Base-by-base conservation (phyloP, 257 asterid species). In the Osmanthus fragrans region DNA sequence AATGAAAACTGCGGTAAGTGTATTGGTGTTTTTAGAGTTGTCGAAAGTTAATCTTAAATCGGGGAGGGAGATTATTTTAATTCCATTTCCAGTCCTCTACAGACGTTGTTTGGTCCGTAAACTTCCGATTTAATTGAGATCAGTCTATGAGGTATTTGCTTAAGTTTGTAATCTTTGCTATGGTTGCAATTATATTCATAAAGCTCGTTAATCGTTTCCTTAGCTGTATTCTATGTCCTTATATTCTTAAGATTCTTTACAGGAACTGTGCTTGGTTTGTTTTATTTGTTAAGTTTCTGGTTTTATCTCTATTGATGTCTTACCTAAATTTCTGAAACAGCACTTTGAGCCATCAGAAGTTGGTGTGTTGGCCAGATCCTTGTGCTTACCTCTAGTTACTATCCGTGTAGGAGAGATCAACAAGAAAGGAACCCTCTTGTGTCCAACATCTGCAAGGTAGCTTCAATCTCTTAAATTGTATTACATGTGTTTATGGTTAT, bases 291-390 rank as follows among this genome's bases (percentile, higher is more conserved):
- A 18, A 45, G 42, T 64, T 10, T 36, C 27, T 25, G 27, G 1
- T 25, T 37, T 25, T 30, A n/a, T 25, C 16, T 58, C 25, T 19
- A 25, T 10, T 65, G 47, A 49, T 27, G 10, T 33, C 71, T 86
- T 12, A 70, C 37, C 27, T 60, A 12, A 70, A 30, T 12, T 36
- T 36, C 19, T 29, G 66, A 51, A 69, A 75, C 90, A 94, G 98
- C 92, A 94, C 78, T 94, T 94, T 81, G 97, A 94, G 80, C 96
- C 97, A 29, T 82, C 96, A 3, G 98, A 94, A 80, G 97, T 94
- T 82, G 97, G 96, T 51, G 40, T 89, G 90, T 85, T 94, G 13
- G 97, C 93, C 15, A 89, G 97, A 83, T 94, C 97, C 85, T 81
- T 94, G 90, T 92, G 98, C 79, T 83, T 90, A 60, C 98, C 98